Conservation (phyloP, 1,139 yeast species). For the Hemisphaericaspora subhashii region DNA sequence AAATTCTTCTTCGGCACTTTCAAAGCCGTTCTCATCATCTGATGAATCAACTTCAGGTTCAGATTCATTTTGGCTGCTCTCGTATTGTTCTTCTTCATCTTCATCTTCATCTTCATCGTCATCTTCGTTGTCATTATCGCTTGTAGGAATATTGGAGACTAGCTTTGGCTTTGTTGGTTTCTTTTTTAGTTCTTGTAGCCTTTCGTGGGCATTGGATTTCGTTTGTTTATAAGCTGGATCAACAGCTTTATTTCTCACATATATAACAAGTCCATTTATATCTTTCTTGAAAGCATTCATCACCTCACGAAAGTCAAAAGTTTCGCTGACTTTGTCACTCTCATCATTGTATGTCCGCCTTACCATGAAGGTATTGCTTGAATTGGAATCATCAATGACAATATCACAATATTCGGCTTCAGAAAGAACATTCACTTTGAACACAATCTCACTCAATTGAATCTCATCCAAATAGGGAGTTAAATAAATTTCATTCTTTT, state of each 20-base stretch:
- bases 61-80: constrained; percentile 13
- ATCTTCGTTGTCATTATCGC: neutral
- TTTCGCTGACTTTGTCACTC: constrained; percentile 30
- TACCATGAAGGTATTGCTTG: constrained; percentile 32
- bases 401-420: constrained; percentile 24
- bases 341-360: constrained; percentile 37
- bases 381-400: constrained; percentile 31
- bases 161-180: neutral
- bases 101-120: constrained; percentile 4
- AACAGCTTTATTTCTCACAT: constrained; percentile 26
- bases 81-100: constrained; percentile 11
- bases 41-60: constrained; percentile 12
- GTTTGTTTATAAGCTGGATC: constrained; percentile 20
- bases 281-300: constrained; percentile 20
- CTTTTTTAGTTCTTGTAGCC: neutral
- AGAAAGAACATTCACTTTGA: constrained; percentile 36
- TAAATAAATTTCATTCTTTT: constrained; percentile 39
- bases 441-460: constrained; percentile 27
- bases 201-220: neutral
- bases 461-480: constrained; percentile 40
- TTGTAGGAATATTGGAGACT: neutral
- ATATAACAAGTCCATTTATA: constrained; percentile 27
- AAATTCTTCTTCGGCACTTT: constrained; percentile 5
- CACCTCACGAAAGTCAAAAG: constrained; percentile 37
- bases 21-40: constrained; percentile 5